Evolutionary conservation across 441 rosid genomes (phyloP).

Genomic region (Gossypium davidsonii): DNA sequence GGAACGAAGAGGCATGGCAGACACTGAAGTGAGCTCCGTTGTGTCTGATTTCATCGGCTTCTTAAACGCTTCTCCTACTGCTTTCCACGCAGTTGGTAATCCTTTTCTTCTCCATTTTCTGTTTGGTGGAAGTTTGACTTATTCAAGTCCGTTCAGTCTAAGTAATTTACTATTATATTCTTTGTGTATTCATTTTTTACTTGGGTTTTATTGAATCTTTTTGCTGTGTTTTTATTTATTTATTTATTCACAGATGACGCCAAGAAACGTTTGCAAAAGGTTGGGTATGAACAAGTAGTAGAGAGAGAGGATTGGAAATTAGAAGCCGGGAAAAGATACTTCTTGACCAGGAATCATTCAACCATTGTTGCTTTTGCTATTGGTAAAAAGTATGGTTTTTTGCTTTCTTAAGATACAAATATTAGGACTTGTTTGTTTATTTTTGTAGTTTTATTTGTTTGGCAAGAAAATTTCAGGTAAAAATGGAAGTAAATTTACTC

Average conservation of each 20-base stretch:
- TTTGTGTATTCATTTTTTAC: not conserved
- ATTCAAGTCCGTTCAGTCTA: not conserved
- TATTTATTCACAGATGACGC: constrained; percentile 55
- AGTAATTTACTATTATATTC: not conserved
- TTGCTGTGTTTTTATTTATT: constrained; percentile 7
- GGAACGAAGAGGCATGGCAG: constrained; percentile 30
- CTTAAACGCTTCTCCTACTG: constrained; percentile 93
- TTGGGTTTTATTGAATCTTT: not conserved
- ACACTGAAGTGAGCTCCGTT: constrained; percentile 25
- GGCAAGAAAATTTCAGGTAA: not conserved
- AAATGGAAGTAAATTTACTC: not conserved
- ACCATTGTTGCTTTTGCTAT: constrained; percentile 90
- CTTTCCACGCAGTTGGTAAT: constrained; percentile 94
- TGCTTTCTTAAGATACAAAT: not conserved
- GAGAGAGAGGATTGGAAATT: constrained; percentile 88
- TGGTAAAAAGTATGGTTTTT: constrained; percentile 51
- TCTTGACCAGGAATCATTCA: constrained; percentile 85
- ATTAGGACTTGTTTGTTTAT: not conserved
- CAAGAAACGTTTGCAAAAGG: constrained; percentile 50
- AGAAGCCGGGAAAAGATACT: constrained; percentile 72
- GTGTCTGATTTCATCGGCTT: constrained; percentile 64
- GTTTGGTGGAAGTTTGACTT: not conserved
- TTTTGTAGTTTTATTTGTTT: not conserved
- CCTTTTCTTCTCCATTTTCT: not conserved
- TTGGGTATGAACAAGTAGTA: constrained; percentile 60